phyloP scores from a whole-genome alignment of 371 early-diverging fungal genomes.

The Actinomortierella ambigua region DNA sequence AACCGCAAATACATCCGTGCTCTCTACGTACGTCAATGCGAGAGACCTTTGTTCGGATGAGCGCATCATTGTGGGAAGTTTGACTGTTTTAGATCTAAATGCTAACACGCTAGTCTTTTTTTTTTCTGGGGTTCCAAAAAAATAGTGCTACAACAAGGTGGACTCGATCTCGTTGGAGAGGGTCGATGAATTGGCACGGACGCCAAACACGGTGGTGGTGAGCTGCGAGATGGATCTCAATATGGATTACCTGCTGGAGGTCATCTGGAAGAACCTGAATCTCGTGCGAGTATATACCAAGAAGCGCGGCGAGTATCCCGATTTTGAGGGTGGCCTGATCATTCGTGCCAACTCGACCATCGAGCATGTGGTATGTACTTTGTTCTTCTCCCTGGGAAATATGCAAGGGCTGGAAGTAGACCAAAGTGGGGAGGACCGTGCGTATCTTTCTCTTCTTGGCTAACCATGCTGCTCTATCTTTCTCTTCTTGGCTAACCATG shows the following conservation, averaged over 20 bases:
- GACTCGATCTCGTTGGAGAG: conserved; percentile 98
- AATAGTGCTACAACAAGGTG: conserved; percentile 95
- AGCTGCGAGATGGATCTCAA: conserved; percentile 95
- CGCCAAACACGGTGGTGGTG: conserved; percentile 91
- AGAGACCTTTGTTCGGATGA: not conserved
- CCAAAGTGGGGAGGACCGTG: not conserved
- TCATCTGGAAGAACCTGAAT: conserved; percentile 88
- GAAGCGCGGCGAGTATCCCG: conserved; percentile 94
- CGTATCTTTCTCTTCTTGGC: not conserved
- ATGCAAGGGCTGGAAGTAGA: not conserved
- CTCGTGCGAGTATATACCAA: conserved; percentile 98
- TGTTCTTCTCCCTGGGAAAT: too few relatives aligned
- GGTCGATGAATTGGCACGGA: conserved; percentile 88
- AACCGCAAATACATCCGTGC: conserved; percentile 97
- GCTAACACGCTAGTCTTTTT: not conserved
- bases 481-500: too few relatives aligned
- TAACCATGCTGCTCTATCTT: too few relatives aligned
- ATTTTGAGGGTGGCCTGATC: conserved; percentile 96
- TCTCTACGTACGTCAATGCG: conserved; percentile 77
- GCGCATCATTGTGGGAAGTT: not conserved
- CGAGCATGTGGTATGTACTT: conserved; percentile 78
- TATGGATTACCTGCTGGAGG: conserved; percentile 90
- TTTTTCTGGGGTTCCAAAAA: not conserved
- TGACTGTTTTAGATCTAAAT: not conserved
- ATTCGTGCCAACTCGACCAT: conserved; percentile 88